phyloP scores from a whole-genome alignment of 2,329 filamentous ascomycete species.

The Aspergillus oerlinghausenensis region DNA sequence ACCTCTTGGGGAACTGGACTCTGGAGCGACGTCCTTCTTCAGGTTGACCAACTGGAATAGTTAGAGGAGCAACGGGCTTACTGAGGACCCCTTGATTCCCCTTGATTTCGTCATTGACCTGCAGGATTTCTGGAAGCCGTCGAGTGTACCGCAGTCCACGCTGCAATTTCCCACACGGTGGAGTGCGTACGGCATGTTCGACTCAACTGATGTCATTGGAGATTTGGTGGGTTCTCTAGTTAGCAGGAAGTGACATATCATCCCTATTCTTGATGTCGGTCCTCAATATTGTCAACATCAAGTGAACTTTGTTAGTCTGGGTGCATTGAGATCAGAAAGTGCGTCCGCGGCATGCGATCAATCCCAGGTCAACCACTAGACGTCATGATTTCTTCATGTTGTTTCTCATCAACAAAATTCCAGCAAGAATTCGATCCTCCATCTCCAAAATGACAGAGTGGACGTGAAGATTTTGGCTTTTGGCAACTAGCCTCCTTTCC shows the following conservation, averaged over 20 bases:
- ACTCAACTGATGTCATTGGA: slow-evolving; percentile 56
- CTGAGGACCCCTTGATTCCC: not conserved
- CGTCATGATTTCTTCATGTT: slow-evolving; percentile 20
- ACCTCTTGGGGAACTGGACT: not conserved
- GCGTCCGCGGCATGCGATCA: slow-evolving; percentile 52
- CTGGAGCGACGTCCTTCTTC: not conserved
- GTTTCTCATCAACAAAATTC: slow-evolving; percentile 6
- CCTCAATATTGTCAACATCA: slow-evolving; percentile 48
- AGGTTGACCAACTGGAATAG: not conserved
- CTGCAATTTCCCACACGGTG: slow-evolving; percentile 53
- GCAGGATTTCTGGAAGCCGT: slow-evolving; percentile 46
- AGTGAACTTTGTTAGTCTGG: slow-evolving; percentile 81
- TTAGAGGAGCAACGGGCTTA: not conserved
- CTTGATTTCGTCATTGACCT: slow-evolving; percentile 1
- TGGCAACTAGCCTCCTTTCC: slow-evolving; percentile 26
- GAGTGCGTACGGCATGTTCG: slow-evolving; percentile 58
- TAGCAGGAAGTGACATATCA: slow-evolving; percentile 46
- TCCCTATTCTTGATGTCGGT: slow-evolving; percentile 36
- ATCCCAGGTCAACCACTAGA: slow-evolving; percentile 74
- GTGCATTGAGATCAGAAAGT: slow-evolving; percentile 52
- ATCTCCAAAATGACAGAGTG: slow-evolving; percentile 73
- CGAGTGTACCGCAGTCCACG: slow-evolving; percentile 68
- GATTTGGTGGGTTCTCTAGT: slow-evolving; percentile 62
- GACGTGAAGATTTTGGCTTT: slow-evolving; percentile 56
- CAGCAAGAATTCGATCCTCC: slow-evolving; percentile 54